Evolutionary conservation across 1,284 basidiomycete species (phyloP).

Genomic region (Rhodotorula sp.): DNA sequence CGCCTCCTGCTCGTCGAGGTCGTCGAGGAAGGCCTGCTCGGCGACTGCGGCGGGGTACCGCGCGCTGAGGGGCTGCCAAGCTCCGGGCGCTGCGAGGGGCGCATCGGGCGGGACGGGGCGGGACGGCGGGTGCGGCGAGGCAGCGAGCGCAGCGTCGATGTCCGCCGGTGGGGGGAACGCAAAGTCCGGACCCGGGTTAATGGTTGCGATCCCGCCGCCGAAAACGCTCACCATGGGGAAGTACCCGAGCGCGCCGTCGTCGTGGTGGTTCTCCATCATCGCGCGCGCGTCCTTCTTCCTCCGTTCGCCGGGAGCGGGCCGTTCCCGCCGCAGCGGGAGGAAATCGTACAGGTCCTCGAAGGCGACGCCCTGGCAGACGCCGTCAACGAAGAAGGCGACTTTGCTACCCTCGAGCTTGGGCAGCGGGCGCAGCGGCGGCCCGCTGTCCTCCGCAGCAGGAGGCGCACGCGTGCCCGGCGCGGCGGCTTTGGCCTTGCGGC

Average conservation of each 20-base stretch:
- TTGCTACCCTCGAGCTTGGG: conserved; percentile 71
- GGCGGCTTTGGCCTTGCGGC: conserved; percentile 55
- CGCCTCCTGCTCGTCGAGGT: conserved; percentile 33
- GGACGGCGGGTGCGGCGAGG: conserved; percentile 8
- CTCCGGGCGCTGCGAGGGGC: background rate
- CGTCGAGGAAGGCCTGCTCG: conserved; percentile 72
- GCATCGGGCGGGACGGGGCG: no score
- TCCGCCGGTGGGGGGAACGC: conserved; percentile 58
- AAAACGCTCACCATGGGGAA: conserved; percentile 93
- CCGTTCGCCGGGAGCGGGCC: background rate
- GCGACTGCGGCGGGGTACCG: conserved; percentile 75
- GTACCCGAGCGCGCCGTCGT: conserved; percentile 94
- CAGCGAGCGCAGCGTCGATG: conserved; percentile 22
- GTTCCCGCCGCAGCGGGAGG: conserved; percentile 69
- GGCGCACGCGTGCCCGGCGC: conserved; percentile 52
- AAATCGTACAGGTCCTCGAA: conserved; percentile 90
- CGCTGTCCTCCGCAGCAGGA: conserved; percentile 25
- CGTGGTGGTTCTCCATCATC: conserved; percentile 67
- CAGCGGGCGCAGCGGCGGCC: conserved; percentile 63
- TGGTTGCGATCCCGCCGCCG: conserved; percentile 78
- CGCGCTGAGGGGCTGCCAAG: conserved; percentile 73
- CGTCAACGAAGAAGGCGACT: conserved; percentile 91
- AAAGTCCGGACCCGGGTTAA: conserved; percentile 88
- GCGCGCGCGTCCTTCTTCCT: conserved; percentile 22
- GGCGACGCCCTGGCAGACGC: conserved; percentile 78